Base-by-base conservation (phyloP, 495 filamentous ascomycete genomes). In the Aspergillus cavernicola region DNA sequence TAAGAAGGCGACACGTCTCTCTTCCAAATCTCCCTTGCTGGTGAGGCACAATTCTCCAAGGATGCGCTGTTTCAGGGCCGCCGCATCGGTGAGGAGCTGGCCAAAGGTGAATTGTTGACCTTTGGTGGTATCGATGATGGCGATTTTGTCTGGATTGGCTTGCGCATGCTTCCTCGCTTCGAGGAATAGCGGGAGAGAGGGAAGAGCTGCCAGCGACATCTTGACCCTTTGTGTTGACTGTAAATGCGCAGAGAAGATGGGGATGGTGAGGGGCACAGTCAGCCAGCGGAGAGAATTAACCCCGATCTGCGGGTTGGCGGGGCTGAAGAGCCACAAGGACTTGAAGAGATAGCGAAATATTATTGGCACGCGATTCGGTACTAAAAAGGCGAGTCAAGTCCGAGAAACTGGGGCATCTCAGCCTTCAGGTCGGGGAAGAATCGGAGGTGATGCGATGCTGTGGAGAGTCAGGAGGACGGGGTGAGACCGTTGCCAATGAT, bases 1-100 rank as follows among this genome's bases (percentile, higher is more conserved):
- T 52, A 96, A 68, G 65, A 93, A 90, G 1, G 89, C 87, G 59
- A 95, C 78, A 55, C 91, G 76, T 63, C 88, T 80, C 50, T 90
- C 90, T 20, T 85, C 77, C 48, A 92, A 69, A 46, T 85, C 76
- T 12, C 64, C 65, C 32, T 66, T 70, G 20, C 75, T 72, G 6
- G 74, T 67, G 12, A 69, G 52, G 7, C 56, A 47, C 35, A 74
- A 57, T 12, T 77, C 66, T 46, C 77, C 74, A 23, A 83, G 67
- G 58, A 95, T 77, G 53, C 70, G 73, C 51, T 87, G 78, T 62
- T 87, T 86, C 38, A 78, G 73, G 6, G 68, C 74, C 28, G 83
- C 84, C 4, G 91, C 81, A 74, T 95, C 90, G 11, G 80, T 75
- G 18, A 95, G 76, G 48, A 96, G 74, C 60, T 89, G 82, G 38